These are phyloP conservation scores for Mycena filopes DNA, from an alignment of 768 basidiomycete genomes.

Conservation along the genomic window DNA sequence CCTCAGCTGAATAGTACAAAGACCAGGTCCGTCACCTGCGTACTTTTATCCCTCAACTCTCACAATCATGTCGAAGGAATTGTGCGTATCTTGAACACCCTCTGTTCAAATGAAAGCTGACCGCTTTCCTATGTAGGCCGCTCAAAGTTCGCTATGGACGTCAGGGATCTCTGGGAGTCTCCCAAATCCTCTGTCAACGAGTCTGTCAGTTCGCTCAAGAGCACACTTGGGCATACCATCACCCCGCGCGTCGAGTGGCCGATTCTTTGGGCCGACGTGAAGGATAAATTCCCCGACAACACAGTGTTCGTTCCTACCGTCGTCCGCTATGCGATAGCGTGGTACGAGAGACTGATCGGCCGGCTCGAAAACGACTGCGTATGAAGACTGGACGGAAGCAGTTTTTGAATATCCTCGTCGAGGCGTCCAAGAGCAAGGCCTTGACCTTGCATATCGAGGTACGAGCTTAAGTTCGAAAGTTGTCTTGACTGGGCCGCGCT, in stretches of 20 bases:
- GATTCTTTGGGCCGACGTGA: conserved; percentile 44
- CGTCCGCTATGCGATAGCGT: conserved; percentile 42
- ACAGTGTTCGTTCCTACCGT: conserved; percentile 47
- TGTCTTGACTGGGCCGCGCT: neutral
- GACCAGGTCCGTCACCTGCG: too few species aligned
- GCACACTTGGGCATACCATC: conserved; percentile 47
- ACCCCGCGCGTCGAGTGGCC: conserved; percentile 48
- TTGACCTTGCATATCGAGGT: conserved; percentile 45
- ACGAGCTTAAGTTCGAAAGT: conserved; percentile 4
- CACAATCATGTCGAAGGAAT: conserved; percentile 32
- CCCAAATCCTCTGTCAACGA: conserved; percentile 41
- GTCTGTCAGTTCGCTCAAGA: conserved; percentile 40
- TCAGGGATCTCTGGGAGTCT: conserved; percentile 51
- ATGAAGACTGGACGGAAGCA: conserved; percentile 50
- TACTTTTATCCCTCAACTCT: neutral
- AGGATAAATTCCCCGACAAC: conserved; percentile 46
- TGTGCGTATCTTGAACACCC: conserved; percentile 15
- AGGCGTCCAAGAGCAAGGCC: conserved; percentile 28
- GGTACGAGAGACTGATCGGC: conserved; percentile 48
- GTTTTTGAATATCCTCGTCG: conserved; percentile 40
- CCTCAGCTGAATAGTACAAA: too few species aligned
- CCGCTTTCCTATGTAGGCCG: conserved; percentile 42
- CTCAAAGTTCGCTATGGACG: conserved; percentile 49
- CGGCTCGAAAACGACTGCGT: conserved; percentile 47
- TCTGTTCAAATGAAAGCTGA: neutral